Percentiles rank a stretch among this genome's conserved stretches.
Conservation (phyloP, 495 filamentous ascomycete genomes). For the Xylaria cubensis region DNA sequence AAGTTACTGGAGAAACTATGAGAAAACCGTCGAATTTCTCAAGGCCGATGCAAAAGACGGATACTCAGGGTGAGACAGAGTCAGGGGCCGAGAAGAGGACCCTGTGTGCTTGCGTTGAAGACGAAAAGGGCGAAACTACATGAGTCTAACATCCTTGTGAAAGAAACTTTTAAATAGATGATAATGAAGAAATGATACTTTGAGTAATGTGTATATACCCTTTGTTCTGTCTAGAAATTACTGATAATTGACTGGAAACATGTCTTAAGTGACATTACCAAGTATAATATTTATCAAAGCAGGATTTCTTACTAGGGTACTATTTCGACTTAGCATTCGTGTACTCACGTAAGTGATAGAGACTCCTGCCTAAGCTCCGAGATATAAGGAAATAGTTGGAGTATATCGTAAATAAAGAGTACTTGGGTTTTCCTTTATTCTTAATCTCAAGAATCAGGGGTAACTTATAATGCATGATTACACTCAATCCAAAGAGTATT, state of each 20-base stretch:
- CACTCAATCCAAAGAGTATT: neutral
- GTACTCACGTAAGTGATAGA: too few species aligned
- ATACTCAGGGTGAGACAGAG: neutral
- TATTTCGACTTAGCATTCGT: too few species aligned
- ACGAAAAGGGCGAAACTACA: neutral
- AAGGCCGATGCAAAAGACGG: slow-evolving; percentile 17
- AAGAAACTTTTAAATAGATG: neutral
- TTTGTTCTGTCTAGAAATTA: neutral
- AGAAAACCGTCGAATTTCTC: slow-evolving; percentile 29
- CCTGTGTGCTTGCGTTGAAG: neutral
- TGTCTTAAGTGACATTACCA: too few species aligned
- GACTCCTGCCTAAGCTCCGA: neutral
- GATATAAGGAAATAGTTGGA: neutral
- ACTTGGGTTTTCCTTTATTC: neutral
- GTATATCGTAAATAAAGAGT: neutral
- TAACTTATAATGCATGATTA: neutral
- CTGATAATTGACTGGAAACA: too few species aligned
- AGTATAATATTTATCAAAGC: neutral
- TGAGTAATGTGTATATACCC: neutral
- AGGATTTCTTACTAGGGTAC: neutral
- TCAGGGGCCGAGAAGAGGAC: neutral
- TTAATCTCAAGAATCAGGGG: neutral
- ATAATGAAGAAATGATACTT: neutral
- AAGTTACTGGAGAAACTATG: neutral
- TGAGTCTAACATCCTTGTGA: neutral